Percentiles rank a stretch among this genome's conserved stretches.
These are phyloP conservation scores for Leccinum rimulosum DNA, from an alignment of 768 basidiomycete species.

Conservation along the genomic window DNA sequence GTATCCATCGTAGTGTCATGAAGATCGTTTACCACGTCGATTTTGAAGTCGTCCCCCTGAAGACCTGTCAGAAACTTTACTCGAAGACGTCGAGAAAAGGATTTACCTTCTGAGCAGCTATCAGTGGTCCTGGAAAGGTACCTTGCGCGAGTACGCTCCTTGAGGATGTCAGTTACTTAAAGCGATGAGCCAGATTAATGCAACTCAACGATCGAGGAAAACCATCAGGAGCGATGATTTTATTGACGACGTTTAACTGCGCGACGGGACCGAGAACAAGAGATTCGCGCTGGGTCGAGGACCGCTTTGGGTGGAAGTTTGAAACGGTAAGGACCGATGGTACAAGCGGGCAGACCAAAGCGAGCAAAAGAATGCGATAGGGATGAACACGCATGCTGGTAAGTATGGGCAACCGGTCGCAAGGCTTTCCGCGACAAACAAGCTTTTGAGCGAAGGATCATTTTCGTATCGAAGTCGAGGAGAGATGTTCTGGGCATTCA, in stretches of 20 bases:
- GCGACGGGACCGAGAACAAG: conserved; percentile 20
- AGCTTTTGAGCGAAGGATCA: conserved; percentile 1
- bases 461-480: neutral
- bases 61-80: conserved; percentile 11
- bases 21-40: conserved; percentile 47
- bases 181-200: neutral
- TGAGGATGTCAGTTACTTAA: conserved; percentile 1
- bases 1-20: conserved; percentile 47
- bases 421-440: neutral
- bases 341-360: neutral
- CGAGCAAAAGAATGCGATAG: neutral
- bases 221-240: conserved; percentile 47
- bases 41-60: conserved; percentile 35
- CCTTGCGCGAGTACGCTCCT: conserved; percentile 43
- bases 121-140: conserved; percentile 43
- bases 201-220: conserved; percentile 38
- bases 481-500: neutral
- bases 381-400: conserved; percentile 4
- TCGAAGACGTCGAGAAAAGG: neutral
- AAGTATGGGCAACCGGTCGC: neutral
- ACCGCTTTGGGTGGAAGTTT: neutral
- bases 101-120: conserved; percentile 36
- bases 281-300: neutral
- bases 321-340: neutral
- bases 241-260: conserved; percentile 40